Evolutionary conservation across 2,329 filamentous ascomycete genomes (phyloP), one percentile per base, ranked within the genome.

Genomic region (Sporothrix euskadiensis): DNA sequence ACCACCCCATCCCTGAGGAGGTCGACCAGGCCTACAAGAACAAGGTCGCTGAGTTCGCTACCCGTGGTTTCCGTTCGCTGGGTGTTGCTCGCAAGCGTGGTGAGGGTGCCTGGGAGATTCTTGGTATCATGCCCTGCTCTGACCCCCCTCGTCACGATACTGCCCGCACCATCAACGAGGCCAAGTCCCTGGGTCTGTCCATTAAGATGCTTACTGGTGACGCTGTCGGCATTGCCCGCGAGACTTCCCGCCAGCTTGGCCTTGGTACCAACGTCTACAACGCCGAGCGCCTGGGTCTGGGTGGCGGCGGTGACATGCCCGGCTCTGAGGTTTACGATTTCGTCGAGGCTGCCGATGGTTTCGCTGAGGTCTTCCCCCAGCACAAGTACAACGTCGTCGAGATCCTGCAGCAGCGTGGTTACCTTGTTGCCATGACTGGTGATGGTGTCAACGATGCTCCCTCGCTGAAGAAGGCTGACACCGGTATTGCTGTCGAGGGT

Each of bases 181-280:
- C 94, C 80, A 95, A 96, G 87, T 88, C 86, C 76, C 89, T 97
- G 74, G 94, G 94, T 86, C 87, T 97, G 75, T 94, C 92, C 78
- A 94, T 97, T 84, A 97, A 97, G 88, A 97, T 97, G 93, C 89
- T 97, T 85, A 97, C 94, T 84, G 94, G 94, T 88, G 94, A 97
- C 81, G 93, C 94, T 77, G 94, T 97, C 81, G 94, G 93, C 83
- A 97, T 97, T 82, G 94, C 94, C 78, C 91, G 92, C 85, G 94
- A 97, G 84, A 97, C 93, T 78, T 96, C 93, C 72, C 92, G 93
- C 80, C 93, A 96, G 84, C 91, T 97, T 77, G 93, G 94, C 85
- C 91, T 97, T 75, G 94, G 94, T 79, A 96, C 93, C 80, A 97
- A 97, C 83, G 90, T 97, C 79, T 97, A 97, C 87, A 96, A 97